phyloP scores from a whole-genome alignment of 192 early-diverging fungal genomes.

The Dissophora globulifera region DNA sequence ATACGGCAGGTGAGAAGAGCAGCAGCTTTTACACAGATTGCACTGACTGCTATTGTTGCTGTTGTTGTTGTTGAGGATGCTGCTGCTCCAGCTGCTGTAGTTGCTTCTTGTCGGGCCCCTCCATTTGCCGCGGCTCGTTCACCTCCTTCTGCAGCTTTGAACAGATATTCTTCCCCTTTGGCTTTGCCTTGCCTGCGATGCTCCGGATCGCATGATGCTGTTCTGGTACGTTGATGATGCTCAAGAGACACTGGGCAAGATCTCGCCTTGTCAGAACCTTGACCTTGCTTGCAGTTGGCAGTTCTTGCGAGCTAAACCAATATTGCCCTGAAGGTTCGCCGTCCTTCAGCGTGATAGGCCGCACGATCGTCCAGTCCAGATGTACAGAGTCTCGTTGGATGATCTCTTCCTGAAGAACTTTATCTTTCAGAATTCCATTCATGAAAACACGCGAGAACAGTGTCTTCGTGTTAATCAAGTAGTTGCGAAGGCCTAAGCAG shows the following conservation, averaged over 20 bases:
- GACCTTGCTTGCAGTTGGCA: slow-evolving; percentile 31
- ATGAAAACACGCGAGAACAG: slow-evolving; percentile 49
- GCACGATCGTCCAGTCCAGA: slow-evolving; percentile 55
- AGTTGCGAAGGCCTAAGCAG: slow-evolving; percentile 40
- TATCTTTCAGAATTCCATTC: slow-evolving; percentile 51
- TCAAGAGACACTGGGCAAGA: slow-evolving; percentile 49
- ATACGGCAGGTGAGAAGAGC: too few species aligned
- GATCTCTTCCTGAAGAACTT: slow-evolving; percentile 51
- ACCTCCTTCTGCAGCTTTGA: background rate
- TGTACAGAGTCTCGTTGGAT: slow-evolving; percentile 35
- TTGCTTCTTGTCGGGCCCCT: slow-evolving; percentile 4
- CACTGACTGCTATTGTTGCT: too few species aligned
- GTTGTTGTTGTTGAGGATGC: too few species aligned
- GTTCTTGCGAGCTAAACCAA: slow-evolving; percentile 24
- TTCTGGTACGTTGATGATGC: slow-evolving; percentile 19
- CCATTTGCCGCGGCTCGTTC: background rate
- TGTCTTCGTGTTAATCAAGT: slow-evolving; percentile 41
- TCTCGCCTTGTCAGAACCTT: slow-evolving; percentile 43
- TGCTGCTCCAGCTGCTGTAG: background rate
- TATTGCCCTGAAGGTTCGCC: slow-evolving; percentile 39
- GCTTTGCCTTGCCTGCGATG: slow-evolving; percentile 30
- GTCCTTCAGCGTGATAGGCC: slow-evolving; percentile 51
- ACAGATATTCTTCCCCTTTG: too few species aligned
- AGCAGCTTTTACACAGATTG: too few species aligned
- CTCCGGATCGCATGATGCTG: slow-evolving; percentile 31